Percentiles rank a stretch among this genome's conserved stretches.
Evolutionary conservation across 768 basidiomycete genomes (phyloP).

Genomic region (Daedalea quercina): DNA sequence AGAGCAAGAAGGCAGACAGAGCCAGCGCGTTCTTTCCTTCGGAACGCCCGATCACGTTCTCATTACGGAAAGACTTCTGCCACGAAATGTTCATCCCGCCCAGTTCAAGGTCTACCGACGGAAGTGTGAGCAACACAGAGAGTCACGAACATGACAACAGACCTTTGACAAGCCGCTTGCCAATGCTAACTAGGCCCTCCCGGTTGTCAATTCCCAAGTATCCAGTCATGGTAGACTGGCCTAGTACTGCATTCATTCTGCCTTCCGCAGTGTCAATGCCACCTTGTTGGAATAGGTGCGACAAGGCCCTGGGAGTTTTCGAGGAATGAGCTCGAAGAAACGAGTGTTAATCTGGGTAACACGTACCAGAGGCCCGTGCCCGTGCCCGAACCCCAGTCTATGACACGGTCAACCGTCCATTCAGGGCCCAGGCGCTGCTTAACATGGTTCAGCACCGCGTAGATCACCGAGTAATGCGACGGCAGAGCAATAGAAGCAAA

Average conservation of each 20-base stretch:
- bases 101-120: constrained; percentile 37
- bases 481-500: constrained; percentile 85
- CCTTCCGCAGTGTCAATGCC: constrained; percentile 13
- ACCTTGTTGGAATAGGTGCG: constrained; percentile 53
- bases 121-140: constrained; percentile 7
- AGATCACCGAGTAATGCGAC: constrained; percentile 77
- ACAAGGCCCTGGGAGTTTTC: constrained; percentile 47
- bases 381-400: constrained; percentile 83
- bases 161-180: constrained; percentile 58
- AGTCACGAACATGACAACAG: background rate
- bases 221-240: constrained; percentile 44
- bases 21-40: constrained; percentile 54
- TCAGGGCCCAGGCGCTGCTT: constrained; percentile 55
- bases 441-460: constrained; percentile 63
- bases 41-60: constrained; percentile 32
- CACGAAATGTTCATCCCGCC: constrained; percentile 41
- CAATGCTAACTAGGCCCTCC: constrained; percentile 61
- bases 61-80: constrained; percentile 51
- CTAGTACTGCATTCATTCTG: constrained; percentile 29
- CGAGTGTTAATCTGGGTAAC: background rate
- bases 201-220: constrained; percentile 80
- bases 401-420: constrained; percentile 53
- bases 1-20: constrained; percentile 80
- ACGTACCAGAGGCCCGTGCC: constrained; percentile 78
- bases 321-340: background rate